These are phyloP conservation scores for Mortierella antarctica DNA, from an alignment of 192 early-diverging fungal species.

Conservation along the genomic window DNA sequence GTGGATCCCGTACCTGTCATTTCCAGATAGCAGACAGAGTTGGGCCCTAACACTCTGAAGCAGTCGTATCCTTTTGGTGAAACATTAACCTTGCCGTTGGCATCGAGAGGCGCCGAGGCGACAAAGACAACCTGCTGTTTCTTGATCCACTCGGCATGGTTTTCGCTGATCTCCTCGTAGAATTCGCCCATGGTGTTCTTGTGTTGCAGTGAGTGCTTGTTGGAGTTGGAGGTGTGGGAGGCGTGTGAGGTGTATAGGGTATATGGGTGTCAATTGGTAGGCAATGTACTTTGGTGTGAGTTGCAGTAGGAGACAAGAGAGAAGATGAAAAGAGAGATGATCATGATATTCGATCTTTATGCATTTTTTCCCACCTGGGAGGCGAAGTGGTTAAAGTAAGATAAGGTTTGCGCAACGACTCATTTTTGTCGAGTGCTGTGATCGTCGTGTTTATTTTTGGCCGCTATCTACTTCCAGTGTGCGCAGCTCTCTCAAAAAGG, in stretches of 20 bases:
- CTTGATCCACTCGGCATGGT: constrained; percentile 59
- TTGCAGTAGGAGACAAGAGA: too few relatives aligned
- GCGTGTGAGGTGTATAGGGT: too few relatives aligned
- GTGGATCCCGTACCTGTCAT: constrained; percentile 23
- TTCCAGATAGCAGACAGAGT: constrained; percentile 49
- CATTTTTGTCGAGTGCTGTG: not conserved
- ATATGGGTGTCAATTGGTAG: too few relatives aligned
- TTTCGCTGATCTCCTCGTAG: constrained; percentile 48
- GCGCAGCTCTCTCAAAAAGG: constrained; percentile 51
- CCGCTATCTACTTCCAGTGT: constrained; percentile 11
- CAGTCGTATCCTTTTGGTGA: constrained; percentile 69
- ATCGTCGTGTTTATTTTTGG: constrained; percentile 10
- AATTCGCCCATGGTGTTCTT: constrained; percentile 53
- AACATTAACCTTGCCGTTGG: constrained; percentile 61
- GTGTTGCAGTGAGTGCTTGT: not conserved
- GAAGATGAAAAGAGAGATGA: not conserved
- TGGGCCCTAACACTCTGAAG: constrained; percentile 54
- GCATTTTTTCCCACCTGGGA: not conserved
- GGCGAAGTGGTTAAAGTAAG: not conserved
- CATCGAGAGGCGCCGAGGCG: constrained; percentile 58
- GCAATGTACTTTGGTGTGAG: too few relatives aligned
- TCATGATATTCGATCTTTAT: not conserved
- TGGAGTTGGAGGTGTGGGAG: not conserved
- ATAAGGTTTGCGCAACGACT: not conserved
- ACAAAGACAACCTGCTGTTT: constrained; percentile 69